Evolutionary conservation across 2,329 filamentous ascomycete species (phyloP).

Genomic region (Apiospora hydei): DNA sequence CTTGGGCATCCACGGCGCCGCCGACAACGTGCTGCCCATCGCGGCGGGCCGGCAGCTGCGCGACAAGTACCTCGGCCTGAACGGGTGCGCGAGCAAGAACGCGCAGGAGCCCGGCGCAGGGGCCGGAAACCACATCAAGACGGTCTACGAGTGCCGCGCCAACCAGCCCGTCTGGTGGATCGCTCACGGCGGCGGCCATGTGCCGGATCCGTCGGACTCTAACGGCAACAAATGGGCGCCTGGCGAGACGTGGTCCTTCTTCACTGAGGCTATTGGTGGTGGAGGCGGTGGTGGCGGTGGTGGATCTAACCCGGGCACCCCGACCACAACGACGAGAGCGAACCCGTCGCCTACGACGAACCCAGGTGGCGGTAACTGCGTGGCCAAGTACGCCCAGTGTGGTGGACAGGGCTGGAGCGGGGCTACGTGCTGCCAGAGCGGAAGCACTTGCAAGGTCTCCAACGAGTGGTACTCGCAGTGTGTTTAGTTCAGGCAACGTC

Average conservation of each 20-base stretch:
- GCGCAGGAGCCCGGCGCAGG: slow-evolving; percentile 35
- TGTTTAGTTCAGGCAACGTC: not conserved
- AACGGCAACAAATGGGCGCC: slow-evolving; percentile 29
- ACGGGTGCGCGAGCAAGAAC: slow-evolving; percentile 43
- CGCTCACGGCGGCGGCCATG: slow-evolving; percentile 38
- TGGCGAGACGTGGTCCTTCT: slow-evolving; percentile 35
- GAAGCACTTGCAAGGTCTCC: slow-evolving; percentile 13
- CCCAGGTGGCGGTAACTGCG: not conserved
- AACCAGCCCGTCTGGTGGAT: slow-evolving; percentile 40
- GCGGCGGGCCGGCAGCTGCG: slow-evolving; percentile 44
- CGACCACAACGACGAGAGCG: not conserved
- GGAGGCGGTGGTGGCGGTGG: not conserved
- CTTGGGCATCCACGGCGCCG: slow-evolving; percentile 48
- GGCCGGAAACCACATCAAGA: slow-evolving; percentile 34
- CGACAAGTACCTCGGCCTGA: slow-evolving; percentile 47
- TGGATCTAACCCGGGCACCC: not conserved
- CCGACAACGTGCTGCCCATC: slow-evolving; percentile 47
- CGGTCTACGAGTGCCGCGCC: slow-evolving; percentile 38
- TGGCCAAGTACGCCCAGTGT: slow-evolving; percentile 6
- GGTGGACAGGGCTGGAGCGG: slow-evolving; percentile 14
- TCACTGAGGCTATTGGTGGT: slow-evolving; percentile 25
- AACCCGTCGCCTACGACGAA: not conserved
- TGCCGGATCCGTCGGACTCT: slow-evolving; percentile 34
- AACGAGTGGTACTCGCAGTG: slow-evolving; percentile 20
- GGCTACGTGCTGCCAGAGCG: slow-evolving; percentile 20